Evolutionary conservation across 805 yeast species (phyloP).

Genomic region (Sungouiella thailandica): DNA sequence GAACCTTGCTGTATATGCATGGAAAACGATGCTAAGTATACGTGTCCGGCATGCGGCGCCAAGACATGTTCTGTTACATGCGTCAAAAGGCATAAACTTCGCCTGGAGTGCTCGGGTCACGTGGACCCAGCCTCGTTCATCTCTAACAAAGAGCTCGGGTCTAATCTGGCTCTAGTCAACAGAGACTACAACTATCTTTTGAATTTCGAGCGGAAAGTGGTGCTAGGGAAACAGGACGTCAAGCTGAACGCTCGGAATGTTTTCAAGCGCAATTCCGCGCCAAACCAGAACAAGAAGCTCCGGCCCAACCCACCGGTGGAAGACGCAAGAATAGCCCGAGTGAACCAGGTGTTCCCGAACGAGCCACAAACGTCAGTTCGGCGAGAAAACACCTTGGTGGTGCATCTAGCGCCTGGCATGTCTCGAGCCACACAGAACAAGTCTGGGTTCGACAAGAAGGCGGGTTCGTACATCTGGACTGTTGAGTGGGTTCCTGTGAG

Average conservation of each 20-base stretch:
- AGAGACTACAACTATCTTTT: slow-evolving; percentile 79
- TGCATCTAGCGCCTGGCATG: slow-evolving; percentile 69
- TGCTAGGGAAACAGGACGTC: slow-evolving; percentile 52
- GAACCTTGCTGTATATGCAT: slow-evolving; percentile 32
- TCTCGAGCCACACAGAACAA: slow-evolving; percentile 57
- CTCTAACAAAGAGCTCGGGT: slow-evolving; percentile 39
- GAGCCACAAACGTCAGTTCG: slow-evolving; percentile 26
- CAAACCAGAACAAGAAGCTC: slow-evolving; percentile 7
- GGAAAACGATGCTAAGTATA: slow-evolving; percentile 49
- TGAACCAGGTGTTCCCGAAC: slow-evolving; percentile 21
- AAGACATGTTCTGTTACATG: slow-evolving; percentile 70
- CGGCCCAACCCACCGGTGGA: slow-evolving; percentile 5
- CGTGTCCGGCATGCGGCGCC: slow-evolving; percentile 72
- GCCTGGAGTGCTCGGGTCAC: slow-evolving; percentile 60
- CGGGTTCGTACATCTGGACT: slow-evolving; percentile 69
- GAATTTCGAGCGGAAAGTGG: slow-evolving; percentile 52
- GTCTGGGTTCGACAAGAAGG: slow-evolving; percentile 63
- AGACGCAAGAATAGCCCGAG: slow-evolving; percentile 22
- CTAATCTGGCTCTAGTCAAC: slow-evolving; percentile 49
- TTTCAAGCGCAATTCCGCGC: slow-evolving; percentile 23
- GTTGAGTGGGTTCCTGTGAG: slow-evolving; percentile 60
- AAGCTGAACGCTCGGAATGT: slow-evolving; percentile 39
- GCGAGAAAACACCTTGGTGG: slow-evolving; percentile 64
- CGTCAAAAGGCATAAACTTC: slow-evolving; percentile 63
- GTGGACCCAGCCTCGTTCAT: slow-evolving; percentile 60